phyloP scores from a whole-genome alignment of 108 stramenopile species.

The Cyclostephanos invisitatus region DNA sequence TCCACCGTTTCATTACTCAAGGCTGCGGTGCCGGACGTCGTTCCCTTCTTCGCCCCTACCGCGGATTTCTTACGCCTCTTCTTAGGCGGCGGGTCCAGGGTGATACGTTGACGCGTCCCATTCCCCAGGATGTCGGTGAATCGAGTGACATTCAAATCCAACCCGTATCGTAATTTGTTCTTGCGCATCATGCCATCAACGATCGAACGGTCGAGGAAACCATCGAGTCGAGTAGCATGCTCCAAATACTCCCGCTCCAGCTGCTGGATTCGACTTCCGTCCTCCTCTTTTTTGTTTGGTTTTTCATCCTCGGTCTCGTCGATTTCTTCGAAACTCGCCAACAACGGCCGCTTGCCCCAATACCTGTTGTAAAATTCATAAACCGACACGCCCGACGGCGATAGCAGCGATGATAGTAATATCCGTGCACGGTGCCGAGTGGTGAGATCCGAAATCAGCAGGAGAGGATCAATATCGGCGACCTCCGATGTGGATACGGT shows the following conservation, averaged over 20 bases:
- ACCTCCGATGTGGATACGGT: no score
- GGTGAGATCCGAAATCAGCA: slow-evolving; percentile 44
- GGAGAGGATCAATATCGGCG: slow-evolving; percentile 19
- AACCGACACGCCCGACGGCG: slow-evolving; percentile 50
- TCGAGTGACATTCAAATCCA: slow-evolving; percentile 92
- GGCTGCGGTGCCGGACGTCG: background rate
- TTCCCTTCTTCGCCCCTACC: background rate
- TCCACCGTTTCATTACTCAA: slow-evolving; percentile 1
- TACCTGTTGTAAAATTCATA: slow-evolving; percentile 76
- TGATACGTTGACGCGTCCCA: slow-evolving; percentile 77
- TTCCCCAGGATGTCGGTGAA: slow-evolving; percentile 72
- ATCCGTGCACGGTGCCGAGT: slow-evolving; percentile 61
- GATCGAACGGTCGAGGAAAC: slow-evolving; percentile 58
- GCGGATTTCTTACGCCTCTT: slow-evolving; percentile 26
- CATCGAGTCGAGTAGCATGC: slow-evolving; percentile 51
- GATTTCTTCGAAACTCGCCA: slow-evolving; percentile 40
- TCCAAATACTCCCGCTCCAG: background rate
- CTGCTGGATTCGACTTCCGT: background rate
- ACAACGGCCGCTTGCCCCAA: slow-evolving; percentile 88
- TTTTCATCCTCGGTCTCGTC: slow-evolving; percentile 3
- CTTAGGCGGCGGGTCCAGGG: slow-evolving; percentile 64
- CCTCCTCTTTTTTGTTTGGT: slow-evolving; percentile 2
- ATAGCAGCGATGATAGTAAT: slow-evolving; percentile 67
- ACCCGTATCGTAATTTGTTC: slow-evolving; percentile 74
- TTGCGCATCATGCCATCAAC: slow-evolving; percentile 60